phyloP scores from a whole-genome alignment of 768 basidiomycete genomes.

The Tylopilus cervinicoccineus region DNA sequence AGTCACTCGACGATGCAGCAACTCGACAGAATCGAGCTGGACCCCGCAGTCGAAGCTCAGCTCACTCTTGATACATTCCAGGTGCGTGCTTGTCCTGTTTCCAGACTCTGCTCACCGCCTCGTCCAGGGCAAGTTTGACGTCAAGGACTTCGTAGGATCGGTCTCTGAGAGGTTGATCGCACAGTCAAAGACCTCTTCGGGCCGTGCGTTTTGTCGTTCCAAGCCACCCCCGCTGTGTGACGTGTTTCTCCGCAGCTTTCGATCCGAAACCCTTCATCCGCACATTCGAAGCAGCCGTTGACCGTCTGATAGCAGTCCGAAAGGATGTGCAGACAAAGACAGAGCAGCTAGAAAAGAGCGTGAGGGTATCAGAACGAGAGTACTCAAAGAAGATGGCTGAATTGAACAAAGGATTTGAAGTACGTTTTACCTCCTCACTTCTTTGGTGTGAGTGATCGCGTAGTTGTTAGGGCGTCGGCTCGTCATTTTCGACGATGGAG shows the following conservation, averaged over 20 bases:
- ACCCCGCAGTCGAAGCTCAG: conserved; percentile 51
- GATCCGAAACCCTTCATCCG: conserved; percentile 90
- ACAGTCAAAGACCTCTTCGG: conserved; percentile 78
- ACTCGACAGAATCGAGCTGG: conserved; percentile 33
- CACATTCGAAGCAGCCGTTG: conserved; percentile 89
- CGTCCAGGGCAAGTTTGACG: conserved; percentile 80
- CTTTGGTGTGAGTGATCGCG: background rate
- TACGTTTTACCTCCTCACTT: conserved; percentile 32
- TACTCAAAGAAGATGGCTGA: conserved; percentile 95
- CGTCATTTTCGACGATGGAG: conserved; percentile 88
- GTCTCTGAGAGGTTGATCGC: conserved; percentile 86
- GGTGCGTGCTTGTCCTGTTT: conserved; percentile 30
- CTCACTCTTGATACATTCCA: conserved; percentile 53
- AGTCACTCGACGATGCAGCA: conserved; percentile 18
- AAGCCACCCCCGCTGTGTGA: background rate
- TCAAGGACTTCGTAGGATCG: conserved; percentile 82
- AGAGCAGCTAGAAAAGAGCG: conserved; percentile 89
- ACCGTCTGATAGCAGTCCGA: conserved; percentile 79
- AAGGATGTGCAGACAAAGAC: conserved; percentile 89
- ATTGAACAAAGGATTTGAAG: conserved; percentile 91
- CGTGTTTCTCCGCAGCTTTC: conserved; percentile 56
- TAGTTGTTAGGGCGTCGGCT: conserved; percentile 67
- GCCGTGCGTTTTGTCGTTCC: conserved; percentile 54
- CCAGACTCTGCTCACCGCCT: conserved; percentile 6
- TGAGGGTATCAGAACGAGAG: conserved; percentile 83